Evolutionary conservation across 148 eudicot genomes (phyloP).

Genomic region (Gaultheria prostrata): DNA sequence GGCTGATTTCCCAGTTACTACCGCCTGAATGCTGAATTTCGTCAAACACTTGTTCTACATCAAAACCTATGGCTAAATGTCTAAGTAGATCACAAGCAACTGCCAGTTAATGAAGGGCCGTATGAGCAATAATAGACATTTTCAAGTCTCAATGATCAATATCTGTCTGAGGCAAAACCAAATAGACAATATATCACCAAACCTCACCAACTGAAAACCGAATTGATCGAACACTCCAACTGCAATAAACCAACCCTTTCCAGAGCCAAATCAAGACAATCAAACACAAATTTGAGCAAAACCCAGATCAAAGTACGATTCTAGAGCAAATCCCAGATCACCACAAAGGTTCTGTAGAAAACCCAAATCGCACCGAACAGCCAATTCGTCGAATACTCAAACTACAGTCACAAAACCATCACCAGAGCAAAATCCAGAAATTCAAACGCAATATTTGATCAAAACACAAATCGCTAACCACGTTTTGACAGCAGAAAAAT

Average conservation of each 20-base stretch:
- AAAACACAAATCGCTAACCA: not conserved
- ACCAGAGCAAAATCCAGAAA: slow-evolving; percentile 11
- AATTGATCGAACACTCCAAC: slow-evolving; percentile 15
- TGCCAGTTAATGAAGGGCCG: not conserved
- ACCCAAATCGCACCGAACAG: not conserved
- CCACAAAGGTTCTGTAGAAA: not conserved
- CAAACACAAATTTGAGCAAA: slow-evolving; percentile 5
- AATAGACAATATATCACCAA: slow-evolving; percentile 10
- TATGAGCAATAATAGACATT: not conserved
- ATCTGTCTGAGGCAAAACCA: not conserved
- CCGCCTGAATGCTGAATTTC: slow-evolving; percentile 5
- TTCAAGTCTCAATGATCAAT: not conserved
- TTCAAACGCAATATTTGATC: not conserved
- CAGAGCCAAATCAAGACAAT: slow-evolving; percentile 11
- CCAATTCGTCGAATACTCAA: not conserved
- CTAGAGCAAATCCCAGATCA: slow-evolving; percentile 11
- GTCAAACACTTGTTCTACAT: not conserved
- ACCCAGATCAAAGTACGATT: not conserved
- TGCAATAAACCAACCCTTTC: not conserved
- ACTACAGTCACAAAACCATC: not conserved
- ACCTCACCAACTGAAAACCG: slow-evolving; percentile 11
- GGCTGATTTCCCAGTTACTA: slow-evolving; percentile 32
- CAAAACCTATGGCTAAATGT: not conserved
- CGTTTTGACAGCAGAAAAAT: not conserved
- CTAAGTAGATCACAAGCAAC: not conserved